A percentile compares a stretch with the other conserved stretches of the same genome.
phyloP scores from a whole-genome alignment of 2,329 filamentous ascomycete species.

The Arthrobotrys iridis region DNA sequence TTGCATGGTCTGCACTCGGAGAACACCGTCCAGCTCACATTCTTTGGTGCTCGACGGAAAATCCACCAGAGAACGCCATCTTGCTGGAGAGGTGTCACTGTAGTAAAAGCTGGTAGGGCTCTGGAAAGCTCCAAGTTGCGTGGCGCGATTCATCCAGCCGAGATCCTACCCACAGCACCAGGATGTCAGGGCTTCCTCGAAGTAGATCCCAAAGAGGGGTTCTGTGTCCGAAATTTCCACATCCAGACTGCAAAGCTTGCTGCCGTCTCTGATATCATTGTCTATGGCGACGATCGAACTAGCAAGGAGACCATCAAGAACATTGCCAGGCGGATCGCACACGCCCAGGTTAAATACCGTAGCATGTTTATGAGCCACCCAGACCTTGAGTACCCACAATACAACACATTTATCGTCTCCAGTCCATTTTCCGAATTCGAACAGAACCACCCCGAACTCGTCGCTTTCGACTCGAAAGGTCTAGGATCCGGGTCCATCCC shows the following conservation, averaged over 20 bases:
- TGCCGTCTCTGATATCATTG: conserved; percentile 86
- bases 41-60: conserved; percentile 82
- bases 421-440: conserved; percentile 78
- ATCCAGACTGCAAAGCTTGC: conserved; percentile 92
- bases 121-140: conserved; percentile 79
- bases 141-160: conserved; percentile 82
- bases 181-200: conserved; percentile 76
- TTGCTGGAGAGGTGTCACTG: conserved; percentile 80
- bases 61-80: conserved; percentile 75
- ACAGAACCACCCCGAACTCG: conserved; percentile 72
- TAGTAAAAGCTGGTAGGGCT: conserved; percentile 90
- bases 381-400: conserved; percentile 70
- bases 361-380: conserved; percentile 68
- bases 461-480: conserved; percentile 78
- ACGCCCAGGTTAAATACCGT: conserved; percentile 80
- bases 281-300: conserved; percentile 80
- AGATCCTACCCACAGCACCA: conserved; percentile 72
- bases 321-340: conserved; percentile 72
- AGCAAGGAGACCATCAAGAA: conserved; percentile 73
- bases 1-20: conserved; percentile 89
- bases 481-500: conserved; percentile 78
- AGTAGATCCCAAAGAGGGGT: conserved; percentile 85
- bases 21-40: conserved; percentile 87
- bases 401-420: conserved; percentile 83
- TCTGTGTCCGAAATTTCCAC: conserved; percentile 96